A percentile compares a stretch with the other conserved stretches of the same genome.
These are phyloP conservation scores for Wickerhamiella allomyrinae DNA, from an alignment of 805 yeast genomes.

Conservation along the genomic window DNA sequence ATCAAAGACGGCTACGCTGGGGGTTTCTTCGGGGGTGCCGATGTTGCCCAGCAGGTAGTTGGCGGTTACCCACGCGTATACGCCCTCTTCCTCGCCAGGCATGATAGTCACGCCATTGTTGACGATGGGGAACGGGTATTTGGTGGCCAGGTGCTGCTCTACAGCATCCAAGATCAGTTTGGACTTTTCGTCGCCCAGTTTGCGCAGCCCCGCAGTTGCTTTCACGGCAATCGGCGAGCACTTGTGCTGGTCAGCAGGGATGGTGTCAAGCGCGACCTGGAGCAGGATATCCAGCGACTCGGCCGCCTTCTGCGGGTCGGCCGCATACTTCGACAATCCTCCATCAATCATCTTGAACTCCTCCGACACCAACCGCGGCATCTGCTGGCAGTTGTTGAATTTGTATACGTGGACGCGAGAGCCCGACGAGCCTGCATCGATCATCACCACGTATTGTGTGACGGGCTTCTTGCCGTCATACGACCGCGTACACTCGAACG, in stretches of 20 bases:
- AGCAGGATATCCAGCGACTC: slow-evolving; percentile 73
- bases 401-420: slow-evolving; percentile 90
- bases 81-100: slow-evolving; percentile 97
- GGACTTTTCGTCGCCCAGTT: slow-evolving; percentile 65
- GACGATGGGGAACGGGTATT: slow-evolving; percentile 88
- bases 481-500: slow-evolving; percentile 22
- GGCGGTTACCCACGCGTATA: slow-evolving; percentile 96
- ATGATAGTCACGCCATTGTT: slow-evolving; percentile 78
- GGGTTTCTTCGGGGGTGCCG: slow-evolving; percentile 56
- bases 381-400: slow-evolving; percentile 72
- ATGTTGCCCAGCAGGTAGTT: slow-evolving; percentile 88
- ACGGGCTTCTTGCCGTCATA: slow-evolving; percentile 28
- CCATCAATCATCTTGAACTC: slow-evolving; percentile 81
- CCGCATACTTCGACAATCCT: slow-evolving; percentile 66
- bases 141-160: slow-evolving; percentile 52
- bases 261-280: slow-evolving; percentile 54
- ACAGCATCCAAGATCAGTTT: slow-evolving; percentile 62
- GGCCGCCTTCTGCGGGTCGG: slow-evolving; percentile 77
- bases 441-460: slow-evolving; percentile 70
- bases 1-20: slow-evolving; percentile 95
- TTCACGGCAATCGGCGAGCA: slow-evolving; percentile 94
- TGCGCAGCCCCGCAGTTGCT: slow-evolving; percentile 94
- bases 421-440: slow-evolving; percentile 97
- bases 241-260: slow-evolving; percentile 55
- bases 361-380: slow-evolving; percentile 71